phyloP scores from a whole-genome alignment of 2,329 filamentous ascomycete species.

The Aaosphaeria arxii region DNA sequence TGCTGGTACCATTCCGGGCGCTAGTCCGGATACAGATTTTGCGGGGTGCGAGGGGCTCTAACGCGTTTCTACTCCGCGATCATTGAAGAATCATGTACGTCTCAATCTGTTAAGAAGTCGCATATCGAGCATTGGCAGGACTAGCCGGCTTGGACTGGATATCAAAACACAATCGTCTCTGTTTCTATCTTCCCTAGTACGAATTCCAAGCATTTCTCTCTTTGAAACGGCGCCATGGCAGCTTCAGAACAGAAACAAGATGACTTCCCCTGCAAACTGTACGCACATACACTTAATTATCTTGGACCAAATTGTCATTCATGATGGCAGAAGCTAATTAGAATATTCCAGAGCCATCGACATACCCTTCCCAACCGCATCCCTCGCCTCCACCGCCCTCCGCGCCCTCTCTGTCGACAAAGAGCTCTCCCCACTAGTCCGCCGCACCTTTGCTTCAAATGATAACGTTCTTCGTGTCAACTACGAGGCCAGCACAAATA shows the following conservation, averaged over 20 bases:
- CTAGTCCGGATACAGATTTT: neutral
- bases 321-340: neutral
- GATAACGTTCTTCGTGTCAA: slow-evolving; percentile 62
- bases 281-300: neutral
- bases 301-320: neutral
- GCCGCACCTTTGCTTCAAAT: slow-evolving; percentile 59
- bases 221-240: too few species aligned
- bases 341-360: slow-evolving; percentile 59
- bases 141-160: too few species aligned
- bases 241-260: neutral
- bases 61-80: too few species aligned
- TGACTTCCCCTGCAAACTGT: slow-evolving; percentile 42
- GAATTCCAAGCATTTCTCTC: too few species aligned
- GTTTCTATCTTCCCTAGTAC: too few species aligned
- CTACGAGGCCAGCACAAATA: slow-evolving; percentile 87
- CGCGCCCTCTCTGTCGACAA: slow-evolving; percentile 78
- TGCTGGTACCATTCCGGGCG: neutral
- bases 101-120: too few species aligned
- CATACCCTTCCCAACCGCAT: slow-evolving; percentile 76
- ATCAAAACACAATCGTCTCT: too few species aligned
- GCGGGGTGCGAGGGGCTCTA: neutral
- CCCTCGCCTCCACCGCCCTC: slow-evolving; percentile 73
- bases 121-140: too few species aligned
- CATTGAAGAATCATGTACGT: too few species aligned
- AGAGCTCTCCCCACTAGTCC: slow-evolving; percentile 83